Percentiles rank a stretch among this genome's conserved stretches.
These are phyloP conservation scores for Potentilla sterilis DNA, from an alignment of 306 rosid species.

Conservation along the genomic window DNA sequence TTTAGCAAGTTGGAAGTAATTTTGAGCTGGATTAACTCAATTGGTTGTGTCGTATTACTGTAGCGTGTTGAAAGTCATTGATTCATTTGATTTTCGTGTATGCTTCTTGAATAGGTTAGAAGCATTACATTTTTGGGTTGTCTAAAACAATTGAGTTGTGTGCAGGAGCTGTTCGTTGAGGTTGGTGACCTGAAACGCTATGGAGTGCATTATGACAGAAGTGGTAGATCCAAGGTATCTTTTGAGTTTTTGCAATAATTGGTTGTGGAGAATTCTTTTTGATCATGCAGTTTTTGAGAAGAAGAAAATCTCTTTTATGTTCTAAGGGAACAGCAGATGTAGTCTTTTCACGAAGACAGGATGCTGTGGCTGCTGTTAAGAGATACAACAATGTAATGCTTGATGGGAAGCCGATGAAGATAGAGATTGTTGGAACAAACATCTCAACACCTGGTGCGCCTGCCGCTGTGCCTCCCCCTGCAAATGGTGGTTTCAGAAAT, in stretches of 20 bases:
- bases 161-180: conserved; percentile 91
- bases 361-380: conserved; percentile 91
- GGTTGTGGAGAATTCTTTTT: conserved; percentile 31
- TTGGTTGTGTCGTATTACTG: neutral
- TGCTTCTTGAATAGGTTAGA: neutral
- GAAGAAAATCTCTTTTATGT: conserved; percentile 28
- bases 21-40: neutral
- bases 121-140: neutral
- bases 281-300: conserved; percentile 36
- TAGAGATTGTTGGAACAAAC: conserved; percentile 88
- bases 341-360: conserved; percentile 69
- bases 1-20: neutral
- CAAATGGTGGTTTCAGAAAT: conserved; percentile 50
- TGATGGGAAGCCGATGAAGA: conserved; percentile 94
- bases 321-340: conserved; percentile 91
- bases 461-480: conserved; percentile 34
- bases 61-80: neutral
- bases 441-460: conserved; percentile 47
- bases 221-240: conserved; percentile 97
- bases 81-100: neutral
- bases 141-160: neutral
- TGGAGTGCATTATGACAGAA: conserved; percentile 74
- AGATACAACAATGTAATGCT: conserved; percentile 92
- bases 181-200: conserved; percentile 89
- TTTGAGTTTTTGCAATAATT: conserved; percentile 26